Base-by-base conservation (phyloP, 1,284 basidiomycete species). In the Coniferiporia weirii region DNA sequence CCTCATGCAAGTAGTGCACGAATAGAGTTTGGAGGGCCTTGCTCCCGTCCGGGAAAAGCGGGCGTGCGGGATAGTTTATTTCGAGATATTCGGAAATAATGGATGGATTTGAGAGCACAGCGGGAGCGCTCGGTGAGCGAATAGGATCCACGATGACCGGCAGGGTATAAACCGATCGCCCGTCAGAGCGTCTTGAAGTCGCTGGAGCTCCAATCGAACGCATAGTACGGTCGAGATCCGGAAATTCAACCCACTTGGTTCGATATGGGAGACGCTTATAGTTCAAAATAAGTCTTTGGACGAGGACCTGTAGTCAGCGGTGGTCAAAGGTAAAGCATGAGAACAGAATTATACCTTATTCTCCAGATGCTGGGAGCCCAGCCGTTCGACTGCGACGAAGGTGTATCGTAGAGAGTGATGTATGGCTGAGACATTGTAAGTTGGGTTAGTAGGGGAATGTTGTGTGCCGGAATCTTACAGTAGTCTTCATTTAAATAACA, bases 361-460 rank as follows among this genome's bases (percentile, higher is more conserved):
- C 84, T 76, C 86, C 86, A 88, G 35, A 86, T 82, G 65, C 85
- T 85, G 10, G 86, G 86, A 53, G 82, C 81, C 86, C 86, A 89
- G 20, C 86, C 80, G 60, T 86, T 83, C 5, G 81, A 57, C 36
- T 57, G 75, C 15, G 76, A 76, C 49, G 76, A 75, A 9, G 83
- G 82, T 46, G 84, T 75, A 64, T 89, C 87, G 65, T 87, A 89
- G 19, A 89, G 75, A 22, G 76, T 81, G 64, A 89, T 85, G 32
- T 74, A 69, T 17, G 83, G 81, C 56, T 75, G 71, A 56, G 75
- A 70, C 54, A 63, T 61, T 34, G 20, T 12, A 12, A 43, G 48
- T 19, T 44, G n/a, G 34, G 15, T 55, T 15, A 54, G 56, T 46
- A 17, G n/a, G 40, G 19, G 27, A 32, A 32, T 12, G 38, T 46